Conservation (phyloP, 768 basidiomycete species). For the Naganishia randhawae region DNA sequence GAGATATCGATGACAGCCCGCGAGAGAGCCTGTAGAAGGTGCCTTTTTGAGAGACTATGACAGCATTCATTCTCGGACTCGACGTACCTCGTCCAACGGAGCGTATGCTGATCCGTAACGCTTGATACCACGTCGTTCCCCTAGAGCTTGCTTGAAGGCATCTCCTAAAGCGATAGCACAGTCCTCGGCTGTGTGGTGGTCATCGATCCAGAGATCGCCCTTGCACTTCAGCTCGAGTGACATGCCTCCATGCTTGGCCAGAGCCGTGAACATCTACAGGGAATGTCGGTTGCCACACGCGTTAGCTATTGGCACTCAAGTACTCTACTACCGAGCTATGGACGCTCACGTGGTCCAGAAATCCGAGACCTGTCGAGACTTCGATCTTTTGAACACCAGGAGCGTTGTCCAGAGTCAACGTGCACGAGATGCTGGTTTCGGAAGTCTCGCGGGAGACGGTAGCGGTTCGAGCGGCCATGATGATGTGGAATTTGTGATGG, state of each 20-base stretch:
- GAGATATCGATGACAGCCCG: conserved; percentile 98
- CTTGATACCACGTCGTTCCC: conserved; percentile 87
- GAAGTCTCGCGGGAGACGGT: conserved; percentile 76
- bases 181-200: conserved; percentile 98
- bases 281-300: not conserved
- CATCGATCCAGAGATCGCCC: conserved; percentile 95
- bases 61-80: not conserved
- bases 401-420: conserved; percentile 72
- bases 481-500: not conserved
- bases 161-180: conserved; percentile 54
- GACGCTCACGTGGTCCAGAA: conserved; percentile 81
- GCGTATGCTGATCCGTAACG: conserved; percentile 96
- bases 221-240: conserved; percentile 84
- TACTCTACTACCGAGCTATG: too few species aligned
- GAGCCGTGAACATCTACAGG: conserved; percentile 87
- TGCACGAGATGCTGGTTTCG: conserved; percentile 85
- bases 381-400: conserved; percentile 66
- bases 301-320: not conserved
- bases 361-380: conserved; percentile 93
- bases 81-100: conserved; percentile 84
- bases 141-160: conserved; percentile 91
- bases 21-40: conserved; percentile 68
- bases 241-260: conserved; percentile 95
- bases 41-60: not conserved
- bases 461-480: conserved; percentile 31